Percentiles rank a stretch among this genome's conserved stretches.
phyloP scores from a whole-genome alignment of 148 eudicot species.

The Chenopodium berlandieri region DNA sequence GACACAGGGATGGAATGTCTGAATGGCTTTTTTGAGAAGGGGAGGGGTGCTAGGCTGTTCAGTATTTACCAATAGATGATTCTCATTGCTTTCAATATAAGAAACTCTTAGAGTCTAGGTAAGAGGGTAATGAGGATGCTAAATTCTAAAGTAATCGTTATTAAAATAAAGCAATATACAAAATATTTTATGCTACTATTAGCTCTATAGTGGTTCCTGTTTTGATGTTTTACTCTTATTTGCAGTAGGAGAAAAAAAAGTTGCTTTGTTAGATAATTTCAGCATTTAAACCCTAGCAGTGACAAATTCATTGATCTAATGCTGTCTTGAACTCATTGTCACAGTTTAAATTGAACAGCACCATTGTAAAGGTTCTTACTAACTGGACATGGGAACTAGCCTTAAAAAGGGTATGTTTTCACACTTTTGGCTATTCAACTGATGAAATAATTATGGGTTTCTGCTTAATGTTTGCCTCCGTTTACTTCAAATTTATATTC shows the following conservation, averaged over 20 bases:
- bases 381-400: conserved; percentile 58
- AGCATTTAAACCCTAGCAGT: neutral
- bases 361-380: conserved; percentile 48
- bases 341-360: conserved; percentile 45
- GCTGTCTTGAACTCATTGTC: conserved; percentile 22
- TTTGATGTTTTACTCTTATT: neutral
- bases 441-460: neutral
- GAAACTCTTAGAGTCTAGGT: neutral
- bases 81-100: neutral
- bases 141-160: neutral
- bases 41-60: neutral
- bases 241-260: neutral
- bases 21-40: neutral
- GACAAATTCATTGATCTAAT: conserved; percentile 9
- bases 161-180: neutral
- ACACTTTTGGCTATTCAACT: conserved; percentile 7
- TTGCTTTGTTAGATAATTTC: neutral
- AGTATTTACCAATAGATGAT: neutral
- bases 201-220: neutral
- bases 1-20: neutral
- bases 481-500: neutral
- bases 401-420: conserved; percentile 49
- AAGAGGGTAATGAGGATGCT: neutral
- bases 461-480: neutral
- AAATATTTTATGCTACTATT: neutral